phyloP scores from a whole-genome alignment of 129 eudicot species.

The Chrysanthemum seticuspe region DNA sequence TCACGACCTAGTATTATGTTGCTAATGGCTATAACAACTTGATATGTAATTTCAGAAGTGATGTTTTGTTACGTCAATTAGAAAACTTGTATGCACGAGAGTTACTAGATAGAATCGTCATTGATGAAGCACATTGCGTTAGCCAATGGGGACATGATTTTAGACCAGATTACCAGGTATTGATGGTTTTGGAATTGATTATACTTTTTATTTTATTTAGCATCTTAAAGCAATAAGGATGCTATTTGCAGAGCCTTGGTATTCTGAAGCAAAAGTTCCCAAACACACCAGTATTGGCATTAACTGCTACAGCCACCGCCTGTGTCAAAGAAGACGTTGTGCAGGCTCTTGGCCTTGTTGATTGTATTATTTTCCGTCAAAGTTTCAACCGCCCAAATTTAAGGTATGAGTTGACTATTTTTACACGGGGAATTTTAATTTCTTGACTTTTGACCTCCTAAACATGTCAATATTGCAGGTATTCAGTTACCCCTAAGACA shows the following conservation, averaged over 20 bases:
- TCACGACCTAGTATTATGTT: not conserved
- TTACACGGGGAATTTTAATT: slow-evolving; percentile 4
- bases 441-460: slow-evolving; percentile 14
- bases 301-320: slow-evolving; percentile 95
- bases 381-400: slow-evolving; percentile 94
- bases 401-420: slow-evolving; percentile 38
- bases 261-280: slow-evolving; percentile 95
- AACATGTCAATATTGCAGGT: slow-evolving; percentile 49
- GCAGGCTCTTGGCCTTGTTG: slow-evolving; percentile 95
- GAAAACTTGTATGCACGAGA: slow-evolving; percentile 73
- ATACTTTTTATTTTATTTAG: not conserved
- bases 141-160: slow-evolving; percentile 99
- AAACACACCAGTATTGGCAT: slow-evolving; percentile 73
- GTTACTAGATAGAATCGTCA: slow-evolving; percentile 75
- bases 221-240: too few species aligned
- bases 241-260: slow-evolving; percentile 72
- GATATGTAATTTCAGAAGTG: slow-evolving; percentile 63
- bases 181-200: slow-evolving; percentile 18
- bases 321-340: slow-evolving; percentile 98
- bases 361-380: slow-evolving; percentile 87
- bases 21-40: slow-evolving; percentile 17
- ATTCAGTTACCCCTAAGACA: slow-evolving; percentile 80
- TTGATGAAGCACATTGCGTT: slow-evolving; percentile 99
- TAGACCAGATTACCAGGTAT: slow-evolving; percentile 95
- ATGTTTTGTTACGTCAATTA: slow-evolving; percentile 65